Base-by-base conservation (phyloP, 192 early-diverging fungal genomes). In the Geranomyces michiganensis region DNA sequence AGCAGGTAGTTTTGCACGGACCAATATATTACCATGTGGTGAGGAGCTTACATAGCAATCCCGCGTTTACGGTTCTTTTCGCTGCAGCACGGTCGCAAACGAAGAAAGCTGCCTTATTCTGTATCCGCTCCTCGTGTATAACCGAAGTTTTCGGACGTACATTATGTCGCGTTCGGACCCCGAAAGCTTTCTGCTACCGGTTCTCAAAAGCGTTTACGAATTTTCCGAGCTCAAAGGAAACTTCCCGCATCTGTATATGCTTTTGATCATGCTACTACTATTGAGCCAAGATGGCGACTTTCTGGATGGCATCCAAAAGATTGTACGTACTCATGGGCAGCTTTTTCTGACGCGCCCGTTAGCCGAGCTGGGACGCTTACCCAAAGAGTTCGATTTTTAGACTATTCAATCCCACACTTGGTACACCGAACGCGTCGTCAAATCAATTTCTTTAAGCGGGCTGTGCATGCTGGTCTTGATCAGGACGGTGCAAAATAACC, bases 111-210 rank as follows among this genome's bases (percentile, higher is more conserved):
- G 80, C 53, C 56, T 92, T n/a, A 56, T 92, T 17, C 75, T 92
- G 60, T 90, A 92, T 67, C 67, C 82, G 5, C 69, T 92, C 15
- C 62, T 92, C 33, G 71, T 91, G 1, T 85, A 89, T 56, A 92
- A 92, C 56, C 81, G 84, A 12, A 78, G 79, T 17, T 92, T 92
- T 66, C 71, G 86, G 33, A 87, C 84, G 14, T 92, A 91, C 72
- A 83, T 92, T 2, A 65, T 92, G 19, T 92, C 91, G 1, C 74
- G 89, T 17, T 89, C 88, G 0, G 91, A 92, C 67, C 91, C 90
- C 6, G 91, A 92, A 65, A 88, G 84, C n/a, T 74, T 92, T 73
- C 88, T 88, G 68, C 61, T 91, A 21, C 88, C 89, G 15, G 80
- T 92, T 19, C 66, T 92, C 9, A 82, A 87, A 69, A 68, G 81